Evolutionary conservation across 371 early-diverging fungal species (phyloP), one percentile per base, ranked within the genome.

Genomic region (Coemansia sp.): DNA sequence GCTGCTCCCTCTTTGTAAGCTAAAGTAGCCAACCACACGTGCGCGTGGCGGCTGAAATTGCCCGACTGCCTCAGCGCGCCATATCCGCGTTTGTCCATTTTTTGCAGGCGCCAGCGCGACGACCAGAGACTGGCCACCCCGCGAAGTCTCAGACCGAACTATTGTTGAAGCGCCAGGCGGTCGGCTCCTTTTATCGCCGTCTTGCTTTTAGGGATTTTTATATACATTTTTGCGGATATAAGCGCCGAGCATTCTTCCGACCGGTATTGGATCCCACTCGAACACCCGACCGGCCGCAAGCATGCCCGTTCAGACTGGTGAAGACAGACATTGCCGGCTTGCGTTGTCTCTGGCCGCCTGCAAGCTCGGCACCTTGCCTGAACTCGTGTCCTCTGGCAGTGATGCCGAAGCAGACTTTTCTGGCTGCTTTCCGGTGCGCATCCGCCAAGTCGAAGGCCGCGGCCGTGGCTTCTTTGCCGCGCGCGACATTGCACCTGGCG

Each of bases 391-490:
- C 33, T 10, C 36, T 11, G 12, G 39, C 36, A 26, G 14, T 39
- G 30, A 26, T 14, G 9, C 20, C 11, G 59, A 49, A 40, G 20
- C 12, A 2, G 30, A 39, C 14, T 11, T 20, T 20, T 12, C 14
- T 11, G 40, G 10, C 42, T 51, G 42, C 40, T 74, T 74, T 14
- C 75, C 75, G 4, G 35, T 74, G 42, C 56, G 42, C 12, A 69
- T 74, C 39, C 49, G 50, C 8, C 47, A 58, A 31, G 62, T 66
- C 4, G 59, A 64, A 2, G 75, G 70, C 41, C 75, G 75, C 11
- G 75, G 75, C 3, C 75, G 75, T 8, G 75, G 75, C 3, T 74
- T 69, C 52, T 74, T 74, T 65, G 75, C 75, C 1, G 38, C 70
- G 12, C 61, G 70, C 6, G 57, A 62, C 45, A 65, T 74, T 42